These are phyloP conservation scores for Xylariaceae sp. DNA, from an alignment of 2,329 filamentous ascomycete species.

Conservation along the genomic window DNA sequence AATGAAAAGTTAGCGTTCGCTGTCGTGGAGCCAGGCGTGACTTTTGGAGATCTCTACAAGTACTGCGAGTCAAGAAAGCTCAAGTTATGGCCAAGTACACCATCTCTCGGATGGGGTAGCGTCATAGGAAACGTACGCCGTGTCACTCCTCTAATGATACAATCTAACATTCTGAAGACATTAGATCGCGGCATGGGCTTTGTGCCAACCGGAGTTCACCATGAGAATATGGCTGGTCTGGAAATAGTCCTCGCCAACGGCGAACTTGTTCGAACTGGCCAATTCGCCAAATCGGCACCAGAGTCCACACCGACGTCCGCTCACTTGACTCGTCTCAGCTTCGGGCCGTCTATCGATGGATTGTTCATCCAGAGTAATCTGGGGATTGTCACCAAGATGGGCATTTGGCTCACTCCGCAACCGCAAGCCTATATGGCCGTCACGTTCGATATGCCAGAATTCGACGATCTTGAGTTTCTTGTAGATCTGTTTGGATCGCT, in stretches of 20 bases:
- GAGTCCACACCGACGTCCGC: neutral
- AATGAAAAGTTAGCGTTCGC: neutral
- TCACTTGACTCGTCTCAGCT: neutral
- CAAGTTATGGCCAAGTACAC: neutral
- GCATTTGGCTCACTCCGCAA: neutral
- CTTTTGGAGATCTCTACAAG: neutral
- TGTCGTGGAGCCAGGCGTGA: neutral
- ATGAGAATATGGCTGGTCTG: neutral
- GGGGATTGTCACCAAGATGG: neutral
- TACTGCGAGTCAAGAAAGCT: neutral
- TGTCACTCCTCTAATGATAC: neutral
- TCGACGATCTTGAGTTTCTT: neutral
- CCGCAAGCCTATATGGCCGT: neutral
- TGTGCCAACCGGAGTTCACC: neutral
- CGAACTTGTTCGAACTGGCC: neutral
- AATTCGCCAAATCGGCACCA: neutral
- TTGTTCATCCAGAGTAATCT: neutral
- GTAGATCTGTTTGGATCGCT: neutral
- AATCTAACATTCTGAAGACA: neutral
- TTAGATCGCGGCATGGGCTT: neutral
- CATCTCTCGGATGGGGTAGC: neutral
- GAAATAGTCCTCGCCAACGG: neutral
- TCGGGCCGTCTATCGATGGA: neutral
- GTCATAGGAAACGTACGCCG: neutral
- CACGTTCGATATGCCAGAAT: neutral